Evolutionary conservation across 2,329 filamentous ascomycete genomes (phyloP), one percentile per base, ranked within the genome.

Genomic region (Colletotrichum australisinense): DNA sequence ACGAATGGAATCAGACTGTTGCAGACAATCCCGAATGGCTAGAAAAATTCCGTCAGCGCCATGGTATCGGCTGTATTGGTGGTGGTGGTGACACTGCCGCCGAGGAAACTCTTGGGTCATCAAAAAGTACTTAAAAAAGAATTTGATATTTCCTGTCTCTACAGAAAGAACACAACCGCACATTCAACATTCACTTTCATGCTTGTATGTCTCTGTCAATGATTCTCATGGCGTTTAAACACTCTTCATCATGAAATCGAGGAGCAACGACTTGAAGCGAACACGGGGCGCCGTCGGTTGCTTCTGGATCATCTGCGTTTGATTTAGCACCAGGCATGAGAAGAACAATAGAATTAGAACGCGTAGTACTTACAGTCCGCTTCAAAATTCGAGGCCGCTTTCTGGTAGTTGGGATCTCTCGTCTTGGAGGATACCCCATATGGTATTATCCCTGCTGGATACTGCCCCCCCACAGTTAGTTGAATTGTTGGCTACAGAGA

Each of bases 401-500:
- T 83, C 5, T 75, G 56, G 2, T 76, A 64, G 2, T 76, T 72
- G 14, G 68, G 78, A 73, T 88, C 88, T 30, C 82, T 71, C 6
- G 79, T 77, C 67, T 84, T 84, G 0, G 84, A 81, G 2, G 85
- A 85, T 19, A 79, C 83, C 2, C 82, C 80, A 69, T 82, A 86
- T 0, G 85, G 86, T 64, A 90, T 80, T 2, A 88, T 83, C 8
- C 85, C 87, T 3, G 86, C 84, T 3, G 88, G 88, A 76, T 87
- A 89, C 85, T 88, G 35, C 4, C 12, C 8, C 2, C 1, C 1
- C 1, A 1, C 2, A 3, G 19, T 73, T 19, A 74, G 42, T 22
- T 42, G 19, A 9, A 22, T 4, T 11, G 68, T 35, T 42, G 60
- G 3, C 0, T 5, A 7, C 64, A 56, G 74, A 53, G 73, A 56